Evolutionary conservation across 1,284 basidiomycete genomes (phyloP), one percentile per base, ranked within the genome.

Genomic region (Boletus smithii): DNA sequence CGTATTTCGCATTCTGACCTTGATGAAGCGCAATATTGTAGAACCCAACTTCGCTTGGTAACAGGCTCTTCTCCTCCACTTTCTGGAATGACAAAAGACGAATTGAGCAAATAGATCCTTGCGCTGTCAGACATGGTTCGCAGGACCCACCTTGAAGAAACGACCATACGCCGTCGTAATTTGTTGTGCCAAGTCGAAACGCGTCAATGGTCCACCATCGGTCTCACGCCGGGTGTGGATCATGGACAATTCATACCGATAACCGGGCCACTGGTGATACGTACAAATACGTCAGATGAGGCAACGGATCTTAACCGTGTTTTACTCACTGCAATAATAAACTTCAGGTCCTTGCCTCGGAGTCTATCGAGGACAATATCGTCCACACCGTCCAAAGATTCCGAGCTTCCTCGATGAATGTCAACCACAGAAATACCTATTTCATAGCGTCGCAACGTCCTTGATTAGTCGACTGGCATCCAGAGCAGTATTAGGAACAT

Each of bases 1-100:
- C 46, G 0, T 16, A 0, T 11, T 32, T 47, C 8, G 23, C 3
- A 1, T 20, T 27, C 0, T 0, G 4, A 4, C 49, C 54, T 23
- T 55, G 57, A 34, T 44, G 49, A 14, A 60, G 44, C 3, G 60
- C 44, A 4, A 61, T 57, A 13, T 48, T 46, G 23, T 30, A 57
- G 9, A 31, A 44, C 1, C 40, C 35, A 3, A 17, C 4, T 0
- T 17, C 2, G 0, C 1, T 32, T 1, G 57, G 41, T 9, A 49
- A 5, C 14, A 42, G 0, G 16, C 5, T 4, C 7, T 34, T 9
- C 2, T 3, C 5, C 14, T 44, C 46, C 10, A 62, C 42, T 3
- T 16, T 46, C 57, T 62, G 17, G 14, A 38, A 6, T 27, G 26
- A 27, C 9, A 8, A 27, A 27, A 3, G 26, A 8, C 8, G 9